Base-by-base conservation (phyloP, 2,329 filamentous ascomycete species). In the Beauveria sp. region DNA sequence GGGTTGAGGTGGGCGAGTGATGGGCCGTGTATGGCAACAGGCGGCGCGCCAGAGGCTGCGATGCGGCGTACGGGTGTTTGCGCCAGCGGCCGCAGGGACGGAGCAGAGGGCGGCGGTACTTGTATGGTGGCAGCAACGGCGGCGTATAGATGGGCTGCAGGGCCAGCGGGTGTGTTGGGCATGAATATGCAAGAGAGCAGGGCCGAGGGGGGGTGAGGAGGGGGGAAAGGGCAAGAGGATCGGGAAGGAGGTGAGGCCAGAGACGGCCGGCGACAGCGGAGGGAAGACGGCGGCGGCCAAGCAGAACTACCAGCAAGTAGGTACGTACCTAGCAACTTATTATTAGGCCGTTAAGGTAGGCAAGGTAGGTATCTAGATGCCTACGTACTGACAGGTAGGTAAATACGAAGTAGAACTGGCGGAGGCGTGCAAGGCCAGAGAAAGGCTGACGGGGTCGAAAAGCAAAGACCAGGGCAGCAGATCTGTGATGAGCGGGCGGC, bases 41-140 rank as follows among this genome's bases (percentile, higher is more conserved):
- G 57, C 46, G 38, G 57, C 48, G 57, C 57, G 48, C 48, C 24
- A 28, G 38, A 60, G 24, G 57, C 31, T 60, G 57, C 57, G 57
- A 60, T 60, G 57, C 57, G 57, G 57, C 57, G 57, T 52, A 52
- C 57, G 22, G 57, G 48, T 52, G 57, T 50, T 60, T 60, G 57
- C 57, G 46, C 57, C 57, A 60, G 48, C 57, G 48, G 57, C 46
- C 57, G 48, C 46, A 45, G 38, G 48, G 57, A 60, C 46, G 38
- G 46, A 49, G 57, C 14, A 50, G 56, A 59, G 20, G 9, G 48
- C 31, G 57, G 48, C 57, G 48, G 48, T 59, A 50, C 55, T 59
- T 50, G 55, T 50, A 59, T 31, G 46, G 55, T 40, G 45, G 55
- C 43, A 51, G 57, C 38, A 34, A 40, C 18, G 34, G 48, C 48